A percentile compares a stretch with the other conserved stretches of the same genome.
These are phyloP conservation scores for Kwoniella heveanensis DNA, from an alignment of 768 basidiomycete genomes.

Conservation along the genomic window DNA sequence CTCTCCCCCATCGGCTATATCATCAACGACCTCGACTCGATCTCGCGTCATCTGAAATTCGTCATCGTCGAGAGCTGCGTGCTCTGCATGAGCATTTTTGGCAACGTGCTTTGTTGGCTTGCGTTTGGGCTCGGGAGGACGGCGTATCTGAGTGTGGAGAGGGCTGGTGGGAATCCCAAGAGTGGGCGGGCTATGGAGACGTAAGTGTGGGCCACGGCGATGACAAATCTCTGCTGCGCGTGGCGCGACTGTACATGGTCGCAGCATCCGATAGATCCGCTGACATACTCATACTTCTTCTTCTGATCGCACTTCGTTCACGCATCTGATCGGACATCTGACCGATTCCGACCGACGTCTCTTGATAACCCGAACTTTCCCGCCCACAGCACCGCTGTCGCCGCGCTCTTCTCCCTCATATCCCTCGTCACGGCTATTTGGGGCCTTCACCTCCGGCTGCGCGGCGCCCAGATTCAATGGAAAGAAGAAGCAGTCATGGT, in stretches of 20 bases:
- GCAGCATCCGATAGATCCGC: too few species aligned
- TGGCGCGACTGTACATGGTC: too few species aligned
- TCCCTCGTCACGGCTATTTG: slow-evolving; percentile 43
- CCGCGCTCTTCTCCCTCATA: slow-evolving; percentile 45
- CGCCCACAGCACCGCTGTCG: slow-evolving; percentile 39
- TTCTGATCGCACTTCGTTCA: too few species aligned
- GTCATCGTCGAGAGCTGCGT: slow-evolving; percentile 51
- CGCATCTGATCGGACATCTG: too few species aligned
- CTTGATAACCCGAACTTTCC: too few species aligned
- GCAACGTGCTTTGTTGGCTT: slow-evolving; percentile 53
- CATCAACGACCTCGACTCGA: slow-evolving; percentile 49
- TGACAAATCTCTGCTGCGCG: too few species aligned
- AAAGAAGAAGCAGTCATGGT: slow-evolving; percentile 49
- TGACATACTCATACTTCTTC: too few species aligned
- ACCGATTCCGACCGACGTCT: too few species aligned
- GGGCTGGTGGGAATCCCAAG: slow-evolving; percentile 34
- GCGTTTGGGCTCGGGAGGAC: slow-evolving; percentile 45
- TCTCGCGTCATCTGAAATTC: slow-evolving; percentile 51
- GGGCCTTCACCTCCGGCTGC: slow-evolving; percentile 47
- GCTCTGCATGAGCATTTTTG: slow-evolving; percentile 52
- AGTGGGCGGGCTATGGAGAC: slow-evolving; percentile 53
- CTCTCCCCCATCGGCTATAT: slow-evolving; percentile 43
- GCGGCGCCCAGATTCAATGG: slow-evolving; percentile 39
- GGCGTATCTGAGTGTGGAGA: slow-evolving; percentile 40
- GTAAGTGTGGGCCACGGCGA: slow-evolving; percentile 27